Evolutionary conservation across 257 asterid genomes (phyloP), one percentile per base, ranked within the genome.

Genomic region (Ilex asprella): DNA sequence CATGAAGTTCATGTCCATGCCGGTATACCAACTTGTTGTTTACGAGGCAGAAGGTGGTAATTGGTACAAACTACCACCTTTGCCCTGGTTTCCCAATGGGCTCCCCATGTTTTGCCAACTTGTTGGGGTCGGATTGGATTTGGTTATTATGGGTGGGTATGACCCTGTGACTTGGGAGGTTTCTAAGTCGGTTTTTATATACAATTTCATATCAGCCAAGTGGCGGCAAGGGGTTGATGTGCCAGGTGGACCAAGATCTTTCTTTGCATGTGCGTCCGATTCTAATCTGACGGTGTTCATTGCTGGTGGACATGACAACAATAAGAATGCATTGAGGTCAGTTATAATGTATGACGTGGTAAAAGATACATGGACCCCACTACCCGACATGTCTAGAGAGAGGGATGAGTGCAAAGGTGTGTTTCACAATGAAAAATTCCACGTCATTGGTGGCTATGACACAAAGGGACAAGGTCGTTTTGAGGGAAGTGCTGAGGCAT

Each of bases 231-330:
- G 77, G 15, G 50, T 69, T 16, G 58, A 59, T 27, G 67, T 73
- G 63, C 77, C 77, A 2, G 77, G 77, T 16, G 43, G 52, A 39
- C 47, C 13, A 0, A 63, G 70, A 41, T 35, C 57, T 2, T 63
- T 67, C 9, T 73, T 67, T n/a, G 77, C 70, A 16, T 73, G 77
- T 5, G 72, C 67, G 1, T 67, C 77, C 21, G 70, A 58, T 63
- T 31, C 10, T 1, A 16, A 67, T 2, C 41, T 39, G 2, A 14
- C 13, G 5, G 60, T 73, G 46, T 29, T 73, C 8, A 53, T 73
- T 6, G 78, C 78, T 10, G 74, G 78, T 3, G 78, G 78, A 14
- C 74, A 67, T 11, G 74, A 73, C 10, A 62, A 21, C 0, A 29
- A 54, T 13, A 63, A 68, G 47, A 62, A 56, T 30, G 67, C 67